phyloP scores from a whole-genome alignment of 306 rosid genomes.

The Mimosa bimucronata region DNA sequence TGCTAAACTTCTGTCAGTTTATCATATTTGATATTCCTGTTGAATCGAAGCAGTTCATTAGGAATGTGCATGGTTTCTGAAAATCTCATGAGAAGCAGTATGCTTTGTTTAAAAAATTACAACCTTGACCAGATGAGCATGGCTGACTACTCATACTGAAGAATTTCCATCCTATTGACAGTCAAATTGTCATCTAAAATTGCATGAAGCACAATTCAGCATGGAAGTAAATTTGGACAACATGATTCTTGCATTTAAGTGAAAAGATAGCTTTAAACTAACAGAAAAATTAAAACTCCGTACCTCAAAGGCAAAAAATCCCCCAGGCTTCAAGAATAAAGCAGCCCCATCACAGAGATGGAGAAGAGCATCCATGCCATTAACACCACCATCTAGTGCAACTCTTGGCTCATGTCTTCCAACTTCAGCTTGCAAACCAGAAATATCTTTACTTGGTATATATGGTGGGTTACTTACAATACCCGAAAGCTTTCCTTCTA shows the following conservation, averaged over 20 bases:
- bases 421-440: constrained; percentile 90
- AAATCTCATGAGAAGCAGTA: background rate
- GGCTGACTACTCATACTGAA: background rate
- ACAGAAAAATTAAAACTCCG: background rate
- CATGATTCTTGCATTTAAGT: background rate
- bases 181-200: constrained; percentile 8
- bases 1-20: background rate
- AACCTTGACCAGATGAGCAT: background rate
- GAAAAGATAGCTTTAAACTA: background rate
- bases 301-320: constrained; percentile 94
- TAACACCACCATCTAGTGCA: constrained; percentile 82
- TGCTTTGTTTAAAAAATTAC: background rate
- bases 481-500: constrained; percentile 73
- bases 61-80: background rate
- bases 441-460: constrained; percentile 71
- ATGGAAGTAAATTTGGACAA: background rate
- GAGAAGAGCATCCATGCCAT: constrained; percentile 71
- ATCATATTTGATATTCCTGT: background rate
- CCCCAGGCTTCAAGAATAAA: constrained; percentile 74
- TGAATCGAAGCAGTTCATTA: background rate
- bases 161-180: background rate
- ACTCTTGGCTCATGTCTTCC: constrained; percentile 76
- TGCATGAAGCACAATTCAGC: background rate
- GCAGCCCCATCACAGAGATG: constrained; percentile 84
- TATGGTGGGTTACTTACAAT: constrained; percentile 91